Conservation (phyloP, 768 basidiomycete genomes). For the Lactifluus subvellereus region DNA sequence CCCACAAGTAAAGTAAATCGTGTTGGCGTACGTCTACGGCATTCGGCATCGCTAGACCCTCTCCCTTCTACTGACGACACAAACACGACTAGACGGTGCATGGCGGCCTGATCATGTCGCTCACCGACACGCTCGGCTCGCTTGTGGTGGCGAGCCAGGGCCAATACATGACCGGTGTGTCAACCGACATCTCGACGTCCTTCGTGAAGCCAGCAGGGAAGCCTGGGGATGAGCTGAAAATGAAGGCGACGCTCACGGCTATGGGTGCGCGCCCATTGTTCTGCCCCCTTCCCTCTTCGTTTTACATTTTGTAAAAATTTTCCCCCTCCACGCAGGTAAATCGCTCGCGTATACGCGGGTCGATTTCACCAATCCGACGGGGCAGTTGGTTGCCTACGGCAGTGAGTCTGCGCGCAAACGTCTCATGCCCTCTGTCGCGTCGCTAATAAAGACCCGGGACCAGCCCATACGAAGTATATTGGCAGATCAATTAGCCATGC, state of each 20-base stretch:
- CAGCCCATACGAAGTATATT: constrained; percentile 84
- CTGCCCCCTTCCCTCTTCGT: neutral
- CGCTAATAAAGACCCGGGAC: constrained; percentile 10
- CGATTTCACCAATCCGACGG: constrained; percentile 61
- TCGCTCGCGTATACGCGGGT: constrained; percentile 76
- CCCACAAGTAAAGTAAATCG: constrained; percentile 55
- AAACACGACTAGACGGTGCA: constrained; percentile 48
- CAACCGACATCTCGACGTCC: constrained; percentile 71
- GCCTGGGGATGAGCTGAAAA: constrained; percentile 58
- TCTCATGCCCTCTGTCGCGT: neutral
- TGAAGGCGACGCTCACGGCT: constrained; percentile 60
- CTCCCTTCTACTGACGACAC: neutral
- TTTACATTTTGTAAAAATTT: no score
- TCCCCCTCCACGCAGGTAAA: constrained; percentile 44
- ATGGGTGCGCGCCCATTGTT: constrained; percentile 43
- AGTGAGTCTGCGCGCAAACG: constrained; percentile 39
- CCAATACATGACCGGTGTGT: constrained; percentile 84
- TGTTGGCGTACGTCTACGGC: constrained; percentile 51
- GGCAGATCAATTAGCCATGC: constrained; percentile 53
- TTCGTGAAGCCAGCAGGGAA: constrained; percentile 76
- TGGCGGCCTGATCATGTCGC: constrained; percentile 73
- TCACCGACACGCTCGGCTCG: constrained; percentile 82
- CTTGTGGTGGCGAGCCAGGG: constrained; percentile 79
- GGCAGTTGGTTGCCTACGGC: constrained; percentile 75
- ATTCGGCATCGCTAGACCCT: constrained; percentile 25